Evolutionary conservation across 257 asterid genomes (phyloP).

Genomic region (Przewalskia tangutica): DNA sequence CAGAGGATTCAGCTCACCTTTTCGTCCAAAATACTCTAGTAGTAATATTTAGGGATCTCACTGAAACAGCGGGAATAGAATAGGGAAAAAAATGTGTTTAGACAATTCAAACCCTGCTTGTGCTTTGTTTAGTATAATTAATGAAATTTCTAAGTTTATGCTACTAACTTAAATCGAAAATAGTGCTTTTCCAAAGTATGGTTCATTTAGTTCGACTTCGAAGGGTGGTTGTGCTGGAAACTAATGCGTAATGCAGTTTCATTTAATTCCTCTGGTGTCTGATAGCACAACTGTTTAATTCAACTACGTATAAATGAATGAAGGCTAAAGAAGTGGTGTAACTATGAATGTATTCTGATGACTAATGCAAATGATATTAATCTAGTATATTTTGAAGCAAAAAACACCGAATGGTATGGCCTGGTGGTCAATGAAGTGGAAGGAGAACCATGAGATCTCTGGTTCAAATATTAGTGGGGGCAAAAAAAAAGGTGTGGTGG

Average conservation of each 20-base stretch:
- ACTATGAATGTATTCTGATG: neutral
- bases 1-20: neutral
- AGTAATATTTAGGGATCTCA: neutral
- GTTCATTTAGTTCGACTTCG: neutral
- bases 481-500: neutral
- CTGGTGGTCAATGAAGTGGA: neutral
- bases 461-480: neutral
- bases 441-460: neutral
- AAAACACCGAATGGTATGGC: neutral
- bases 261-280: neutral
- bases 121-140: neutral
- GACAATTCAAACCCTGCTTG: neutral
- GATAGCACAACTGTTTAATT: neutral
- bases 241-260: neutral
- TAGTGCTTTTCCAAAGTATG: neutral
- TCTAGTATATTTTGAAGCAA: neutral
- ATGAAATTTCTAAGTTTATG: neutral
- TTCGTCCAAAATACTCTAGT: neutral
- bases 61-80: neutral
- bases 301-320: neutral
- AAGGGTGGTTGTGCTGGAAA: neutral
- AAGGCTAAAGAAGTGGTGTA: neutral
- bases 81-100: neutral
- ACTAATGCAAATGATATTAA: neutral
- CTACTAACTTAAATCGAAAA: neutral